Base-by-base conservation (phyloP, 2,329 filamentous ascomycete genomes). In the Xylariaceae sp. region DNA sequence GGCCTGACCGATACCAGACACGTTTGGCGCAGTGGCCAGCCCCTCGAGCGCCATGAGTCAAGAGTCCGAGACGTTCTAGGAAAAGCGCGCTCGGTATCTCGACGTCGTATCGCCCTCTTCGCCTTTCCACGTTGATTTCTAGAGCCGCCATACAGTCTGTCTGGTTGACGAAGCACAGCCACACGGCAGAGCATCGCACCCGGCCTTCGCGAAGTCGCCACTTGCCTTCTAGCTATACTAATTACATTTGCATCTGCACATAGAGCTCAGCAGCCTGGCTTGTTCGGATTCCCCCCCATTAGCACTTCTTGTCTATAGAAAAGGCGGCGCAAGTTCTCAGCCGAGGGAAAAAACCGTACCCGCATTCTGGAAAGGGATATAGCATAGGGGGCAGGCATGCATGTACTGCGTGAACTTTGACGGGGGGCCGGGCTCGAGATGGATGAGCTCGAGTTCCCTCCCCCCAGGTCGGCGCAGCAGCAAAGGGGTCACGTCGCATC, bases 21-120 rank as follows among this genome's bases (percentile, higher is more conserved):
- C 70, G 29, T 74, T 75, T 50, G 70, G 70, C 36, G 65, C 65
- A 3, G 52, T 68, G 36, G 60, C 60, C 15, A 54, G 53, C 32
- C 51, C 51, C 26, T 45, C 47, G 5, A 54, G 52, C 31, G 47
- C 42, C 33, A 36, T 51, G 15, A 71, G 67, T 43, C 65, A 70
- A 42, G 70, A 74, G 38, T 68, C 65, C 19, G 70, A 74, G 47
- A 72, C 67, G 30, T 74, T 72, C 49, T 74, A 65, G 60, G 52
- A 39, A 32, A 48, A 50, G 37, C 52, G 46, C 29, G 31, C 45
- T 43, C 49, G 40, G 30, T 39, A 47, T 31, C 47, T 55, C 45
- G 51, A 51, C 35, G 35, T 52, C 26, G 41, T 52, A 31, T 26
- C 35, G 31, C 45, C 52, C 13, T 37, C 43, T n/a, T 55, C 50